phyloP scores from a whole-genome alignment of 176 grass and related monocot species.

The Themeda triandra region DNA sequence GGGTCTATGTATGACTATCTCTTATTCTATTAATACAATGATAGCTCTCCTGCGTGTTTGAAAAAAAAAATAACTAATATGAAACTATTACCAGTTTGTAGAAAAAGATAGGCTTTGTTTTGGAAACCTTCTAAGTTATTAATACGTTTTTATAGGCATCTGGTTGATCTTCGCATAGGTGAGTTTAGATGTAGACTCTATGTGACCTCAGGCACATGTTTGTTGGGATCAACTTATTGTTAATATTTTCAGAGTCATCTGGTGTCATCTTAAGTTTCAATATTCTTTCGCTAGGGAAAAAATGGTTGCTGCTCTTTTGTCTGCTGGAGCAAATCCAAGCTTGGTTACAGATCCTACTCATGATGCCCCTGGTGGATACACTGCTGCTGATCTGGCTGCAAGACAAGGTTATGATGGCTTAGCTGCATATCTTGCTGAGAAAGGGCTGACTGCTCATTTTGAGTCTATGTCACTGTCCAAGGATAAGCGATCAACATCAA shows the following conservation, averaged over 20 bases:
- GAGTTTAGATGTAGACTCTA: background rate
- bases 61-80: background rate
- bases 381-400: conserved; percentile 82
- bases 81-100: conserved; percentile 2
- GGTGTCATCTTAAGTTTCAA: conserved; percentile 17
- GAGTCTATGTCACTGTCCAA: conserved; percentile 72
- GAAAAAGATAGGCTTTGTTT: conserved; percentile 21
- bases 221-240: background rate
- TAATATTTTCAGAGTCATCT: background rate
- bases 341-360: conserved; percentile 88
- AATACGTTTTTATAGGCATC: conserved; percentile 8
- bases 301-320: conserved; percentile 94
- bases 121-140: conserved; percentile 18
- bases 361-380: conserved; percentile 57
- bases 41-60: no score
- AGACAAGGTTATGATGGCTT: conserved; percentile 80
- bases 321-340: conserved; percentile 93
- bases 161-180: background rate
- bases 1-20: no score
- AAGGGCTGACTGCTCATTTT: conserved; percentile 84
- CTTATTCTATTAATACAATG: no score
- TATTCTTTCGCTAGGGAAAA: conserved; percentile 63
- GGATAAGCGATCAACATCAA: conserved; percentile 29
- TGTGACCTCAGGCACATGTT: conserved; percentile 8
- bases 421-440: conserved; percentile 93